Evolutionary conservation across 2,329 filamentous ascomycete genomes (phyloP).

Genomic region (Exophiala aquamarina): DNA sequence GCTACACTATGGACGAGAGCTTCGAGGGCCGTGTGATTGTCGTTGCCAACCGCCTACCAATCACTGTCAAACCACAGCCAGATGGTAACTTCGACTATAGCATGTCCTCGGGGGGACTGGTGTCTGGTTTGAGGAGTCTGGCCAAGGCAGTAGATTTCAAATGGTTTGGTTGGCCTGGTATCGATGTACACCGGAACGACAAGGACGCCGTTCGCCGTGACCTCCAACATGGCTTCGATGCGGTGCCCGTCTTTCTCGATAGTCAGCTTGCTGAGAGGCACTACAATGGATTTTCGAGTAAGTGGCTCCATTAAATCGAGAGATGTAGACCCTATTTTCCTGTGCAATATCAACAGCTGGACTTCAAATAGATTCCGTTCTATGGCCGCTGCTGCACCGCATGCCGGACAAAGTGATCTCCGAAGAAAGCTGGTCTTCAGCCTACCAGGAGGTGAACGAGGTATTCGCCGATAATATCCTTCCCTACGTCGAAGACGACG

Average conservation of each 20-base stretch:
- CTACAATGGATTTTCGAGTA: conserved; percentile 96
- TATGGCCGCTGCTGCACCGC: conserved; percentile 97
- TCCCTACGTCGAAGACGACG: conserved; percentile 77
- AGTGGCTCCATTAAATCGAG: no score
- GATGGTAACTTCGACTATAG: conserved; percentile 90
- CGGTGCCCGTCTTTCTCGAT: conserved; percentile 87
- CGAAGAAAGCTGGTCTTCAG: conserved; percentile 75
- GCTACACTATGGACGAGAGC: conserved; percentile 6
- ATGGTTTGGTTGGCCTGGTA: conserved; percentile 97
- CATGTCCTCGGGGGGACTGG: conserved; percentile 93
- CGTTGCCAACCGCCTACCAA: conserved; percentile 90
- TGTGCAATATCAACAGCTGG: no score
- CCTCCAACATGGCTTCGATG: conserved; percentile 82
- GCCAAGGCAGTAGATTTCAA: conserved; percentile 92
- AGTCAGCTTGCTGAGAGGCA: conserved; percentile 89
- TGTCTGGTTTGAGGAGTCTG: conserved; percentile 86
- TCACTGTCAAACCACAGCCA: conserved; percentile 90
- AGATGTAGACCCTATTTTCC: no score
- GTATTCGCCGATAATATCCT: conserved; percentile 83
- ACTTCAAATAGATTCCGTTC: conserved; percentile 89
- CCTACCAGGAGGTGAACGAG: conserved; percentile 84
- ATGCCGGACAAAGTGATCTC: conserved; percentile 70
- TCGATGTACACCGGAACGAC: conserved; percentile 86
- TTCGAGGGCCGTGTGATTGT: conserved; percentile 63
- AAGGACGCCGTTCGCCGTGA: conserved; percentile 70